Evolutionary conservation across 73 alveolate species (phyloP).

Genomic region (Paramecium pentaurelia): DNA sequence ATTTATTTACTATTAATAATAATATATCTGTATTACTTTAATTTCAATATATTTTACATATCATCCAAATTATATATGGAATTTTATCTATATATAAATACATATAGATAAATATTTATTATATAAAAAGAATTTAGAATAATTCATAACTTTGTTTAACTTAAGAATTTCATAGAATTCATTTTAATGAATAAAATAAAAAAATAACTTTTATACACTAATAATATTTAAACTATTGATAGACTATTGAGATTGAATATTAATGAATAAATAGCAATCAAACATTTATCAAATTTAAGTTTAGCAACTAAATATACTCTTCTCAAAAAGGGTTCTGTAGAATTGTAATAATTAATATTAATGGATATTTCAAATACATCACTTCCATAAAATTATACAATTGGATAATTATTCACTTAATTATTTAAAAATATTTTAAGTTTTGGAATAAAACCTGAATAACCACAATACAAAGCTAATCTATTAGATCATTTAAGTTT

Average conservation of each 20-base stretch:
- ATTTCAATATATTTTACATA: too few relatives aligned
- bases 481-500: neutral
- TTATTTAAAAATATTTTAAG: neutral
- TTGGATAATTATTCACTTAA: neutral
- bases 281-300: neutral
- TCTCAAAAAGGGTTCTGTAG: neutral
- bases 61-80: too few relatives aligned
- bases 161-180: neutral
- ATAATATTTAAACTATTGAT: neutral
- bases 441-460: neutral
- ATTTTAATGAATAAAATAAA: neutral
- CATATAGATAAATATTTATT: too few relatives aligned
- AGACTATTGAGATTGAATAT: neutral
- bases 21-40: too few relatives aligned
- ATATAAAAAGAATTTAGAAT: too few relatives aligned
- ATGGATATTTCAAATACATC: neutral
- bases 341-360: neutral
- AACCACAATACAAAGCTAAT: neutral
- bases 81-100: too few relatives aligned
- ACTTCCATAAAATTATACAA: neutral
- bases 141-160: too few relatives aligned
- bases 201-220: neutral
- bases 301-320: conserved; percentile 1
- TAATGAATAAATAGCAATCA: neutral
- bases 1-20: too few relatives aligned